Base-by-base conservation (phyloP, 495 filamentous ascomycete species). In the Umbilicaria muhlenbergii region DNA sequence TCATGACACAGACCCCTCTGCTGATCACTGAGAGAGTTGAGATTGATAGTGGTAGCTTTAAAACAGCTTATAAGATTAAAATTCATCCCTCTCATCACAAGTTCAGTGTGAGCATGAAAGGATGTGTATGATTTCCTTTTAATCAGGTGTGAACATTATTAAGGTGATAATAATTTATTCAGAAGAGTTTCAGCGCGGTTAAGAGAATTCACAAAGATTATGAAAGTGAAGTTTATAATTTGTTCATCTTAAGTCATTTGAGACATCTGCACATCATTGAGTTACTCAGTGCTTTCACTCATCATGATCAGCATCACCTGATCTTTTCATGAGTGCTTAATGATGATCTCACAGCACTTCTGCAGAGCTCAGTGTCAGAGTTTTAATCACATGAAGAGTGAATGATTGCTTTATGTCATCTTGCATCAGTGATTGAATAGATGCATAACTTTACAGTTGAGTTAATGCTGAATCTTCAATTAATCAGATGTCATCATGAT, bases 401-500 rank as follows among this genome's bases (percentile, higher is more conserved):
- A 13, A 14, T 40, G 8, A 13, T 24, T 10, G 38, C 38, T 40
- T 13, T 40, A 31, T 40, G 32, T 13, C 19, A 19, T 18, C 38
- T 40, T n/a, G 36, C 44, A 16, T 51, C 40, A 16, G 44, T 37
- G 17, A 37, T 47, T 43, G 45, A 31, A 19, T 33, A 24, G 11
- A 42, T 51, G 38, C 49, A 48, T 33, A 35, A 43, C 24, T 45
- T 39, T 39, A 21, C 39, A 32, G 34, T 28, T 35, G 36, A 49
- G 21, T 24, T 6, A 11, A 38, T 45, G 32, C 34, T 46, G 18
- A 19, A 49, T 11, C 19, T 46, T 21, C 34, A 42, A 16, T 1
- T 21, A 3, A 41, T 49, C 39, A 45, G 40, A 15, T 49, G 42
- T 17, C 53, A 56, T 36, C 36, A 46, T n/a, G 53, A 56, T 36